phyloP scores from a whole-genome alignment of 176 grass and related monocot species.

The Hordeum marinum region DNA sequence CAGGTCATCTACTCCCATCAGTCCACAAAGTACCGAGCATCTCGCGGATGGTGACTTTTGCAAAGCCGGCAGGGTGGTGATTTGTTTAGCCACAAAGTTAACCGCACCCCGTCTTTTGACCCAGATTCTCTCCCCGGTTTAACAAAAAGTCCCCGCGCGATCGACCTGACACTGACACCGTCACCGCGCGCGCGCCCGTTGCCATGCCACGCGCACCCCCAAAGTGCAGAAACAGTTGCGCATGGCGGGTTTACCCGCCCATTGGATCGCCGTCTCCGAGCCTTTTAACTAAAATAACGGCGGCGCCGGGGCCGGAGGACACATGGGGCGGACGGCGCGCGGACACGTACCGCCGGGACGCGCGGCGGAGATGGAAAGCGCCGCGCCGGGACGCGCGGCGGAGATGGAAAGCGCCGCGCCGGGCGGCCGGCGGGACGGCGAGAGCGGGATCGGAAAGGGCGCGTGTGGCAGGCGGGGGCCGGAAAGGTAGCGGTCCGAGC shows the following conservation, averaged over 20 bases:
- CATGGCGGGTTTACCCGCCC: background rate
- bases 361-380: background rate
- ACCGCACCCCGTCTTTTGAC: slow-evolving; percentile 26
- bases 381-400: background rate
- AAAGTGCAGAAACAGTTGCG: background rate
- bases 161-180: background rate
- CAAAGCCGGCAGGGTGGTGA: slow-evolving; percentile 15
- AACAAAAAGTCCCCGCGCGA: background rate
- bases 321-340: background rate
- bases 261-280: background rate
- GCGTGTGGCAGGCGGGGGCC: background rate
- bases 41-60: background rate
- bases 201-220: background rate
- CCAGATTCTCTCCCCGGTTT: slow-evolving; percentile 23
- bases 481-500: background rate
- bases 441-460: background rate
- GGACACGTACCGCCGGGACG: background rate
- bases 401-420: background rate
- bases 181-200: background rate
- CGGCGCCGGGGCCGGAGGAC: background rate
- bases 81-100: slow-evolving; percentile 26
- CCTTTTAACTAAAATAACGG: background rate
- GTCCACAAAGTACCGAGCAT: background rate
- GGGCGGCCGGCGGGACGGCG: background rate
- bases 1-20: background rate